phyloP scores from a whole-genome alignment of 257 asterid genomes.

The Ballota nigra region DNA sequence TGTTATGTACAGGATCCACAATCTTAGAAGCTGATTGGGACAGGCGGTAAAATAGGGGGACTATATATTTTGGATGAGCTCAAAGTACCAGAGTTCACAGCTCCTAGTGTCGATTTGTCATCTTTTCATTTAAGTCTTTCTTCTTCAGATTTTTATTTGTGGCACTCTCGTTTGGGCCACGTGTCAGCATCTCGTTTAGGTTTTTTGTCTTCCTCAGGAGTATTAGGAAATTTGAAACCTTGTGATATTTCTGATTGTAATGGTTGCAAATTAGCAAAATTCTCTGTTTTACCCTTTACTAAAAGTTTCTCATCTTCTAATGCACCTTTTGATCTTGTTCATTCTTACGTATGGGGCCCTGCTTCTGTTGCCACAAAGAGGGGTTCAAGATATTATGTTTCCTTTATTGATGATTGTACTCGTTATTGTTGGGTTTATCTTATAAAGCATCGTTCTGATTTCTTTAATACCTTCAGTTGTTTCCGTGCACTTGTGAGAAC shows the following conservation, averaged over 20 bases:
- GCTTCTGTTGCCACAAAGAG: background rate
- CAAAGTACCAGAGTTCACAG: background rate
- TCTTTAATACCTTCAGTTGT: background rate
- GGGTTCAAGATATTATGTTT: background rate
- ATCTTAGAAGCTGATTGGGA: too few relatives aligned
- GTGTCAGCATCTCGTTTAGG: background rate
- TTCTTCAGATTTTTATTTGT: background rate
- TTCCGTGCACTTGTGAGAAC: background rate
- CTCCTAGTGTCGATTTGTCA: background rate
- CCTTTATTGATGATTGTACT: background rate
- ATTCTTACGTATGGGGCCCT: constrained; percentile 6
- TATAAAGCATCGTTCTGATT: background rate
- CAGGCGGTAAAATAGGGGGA: too few relatives aligned
- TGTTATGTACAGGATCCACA: too few relatives aligned
- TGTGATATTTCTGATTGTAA: background rate
- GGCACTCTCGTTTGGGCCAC: constrained; percentile 8
- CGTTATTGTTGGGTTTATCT: too few relatives aligned
- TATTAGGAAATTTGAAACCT: background rate
- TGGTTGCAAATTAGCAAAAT: constrained; percentile 13
- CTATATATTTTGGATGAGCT: constrained; percentile 10
- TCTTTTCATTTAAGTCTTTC: background rate
- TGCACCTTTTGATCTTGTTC: constrained; percentile 16
- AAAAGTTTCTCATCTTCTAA: background rate
- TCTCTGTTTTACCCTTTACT: background rate
- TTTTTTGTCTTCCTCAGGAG: background rate